Evolutionary conservation across 495 filamentous ascomycete species (phyloP).

Genomic region (Cryomyces antarcticus): DNA sequence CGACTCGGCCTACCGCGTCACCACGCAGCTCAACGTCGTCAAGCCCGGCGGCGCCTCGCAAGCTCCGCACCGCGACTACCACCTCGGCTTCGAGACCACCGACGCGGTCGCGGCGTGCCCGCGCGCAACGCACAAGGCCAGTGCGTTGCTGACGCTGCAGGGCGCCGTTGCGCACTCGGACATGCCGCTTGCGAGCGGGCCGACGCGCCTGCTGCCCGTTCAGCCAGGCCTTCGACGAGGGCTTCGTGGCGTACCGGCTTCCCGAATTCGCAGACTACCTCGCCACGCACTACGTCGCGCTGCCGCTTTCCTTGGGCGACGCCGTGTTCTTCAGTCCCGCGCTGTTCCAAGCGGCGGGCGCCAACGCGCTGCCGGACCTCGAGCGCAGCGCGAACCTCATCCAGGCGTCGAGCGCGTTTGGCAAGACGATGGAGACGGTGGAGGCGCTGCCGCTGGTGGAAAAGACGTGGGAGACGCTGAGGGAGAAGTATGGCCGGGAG

Average conservation of each 20-base stretch:
- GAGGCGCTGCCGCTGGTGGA: constrained; percentile 26
- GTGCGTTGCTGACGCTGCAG: constrained; percentile 32
- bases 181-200: constrained; percentile 32
- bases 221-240: constrained; percentile 29
- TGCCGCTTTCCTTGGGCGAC: constrained; percentile 28
- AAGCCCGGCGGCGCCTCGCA: constrained; percentile 30
- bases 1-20: constrained; percentile 31
- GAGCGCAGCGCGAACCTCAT: constrained; percentile 30
- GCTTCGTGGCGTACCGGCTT: constrained; percentile 30
- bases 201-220: constrained; percentile 34
- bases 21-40: constrained; percentile 36
- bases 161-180: constrained; percentile 34
- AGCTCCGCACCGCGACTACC: constrained; percentile 33
- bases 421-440: constrained; percentile 36
- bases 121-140: constrained; percentile 22
- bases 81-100: constrained; percentile 31
- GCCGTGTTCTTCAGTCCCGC: constrained; percentile 37
- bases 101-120: constrained; percentile 21
- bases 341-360: constrained; percentile 34
- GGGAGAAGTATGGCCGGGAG: constrained; percentile 13
- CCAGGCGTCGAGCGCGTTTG: constrained; percentile 34
- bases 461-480: constrained; percentile 21
- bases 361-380: constrained; percentile 26
- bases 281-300: constrained; percentile 22
- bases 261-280: constrained; percentile 28